Conservation (phyloP, 495 filamentous ascomycete species). For the Gamarada debralockiae region DNA sequence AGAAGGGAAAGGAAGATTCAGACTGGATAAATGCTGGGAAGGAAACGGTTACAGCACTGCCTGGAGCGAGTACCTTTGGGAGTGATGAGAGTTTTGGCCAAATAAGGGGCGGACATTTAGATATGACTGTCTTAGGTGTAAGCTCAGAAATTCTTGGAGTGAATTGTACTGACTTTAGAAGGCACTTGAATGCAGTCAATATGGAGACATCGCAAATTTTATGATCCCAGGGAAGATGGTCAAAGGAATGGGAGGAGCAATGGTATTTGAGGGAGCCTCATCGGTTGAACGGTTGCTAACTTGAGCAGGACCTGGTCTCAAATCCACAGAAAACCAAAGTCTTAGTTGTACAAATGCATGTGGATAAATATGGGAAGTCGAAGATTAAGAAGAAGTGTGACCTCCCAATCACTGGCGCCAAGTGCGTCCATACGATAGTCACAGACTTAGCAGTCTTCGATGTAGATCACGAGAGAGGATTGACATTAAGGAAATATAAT, state of each 20-base stretch:
- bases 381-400: no score
- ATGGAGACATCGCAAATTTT: conserved; percentile 20
- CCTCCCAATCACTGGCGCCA: no score
- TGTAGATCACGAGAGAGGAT: no score
- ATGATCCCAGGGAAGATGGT: conserved; percentile 24
- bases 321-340: conserved; percentile 20
- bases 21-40: conserved; percentile 23
- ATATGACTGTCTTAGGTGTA: conserved; percentile 20
- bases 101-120: conserved; percentile 17
- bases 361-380: no score
- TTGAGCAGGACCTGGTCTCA: conserved; percentile 19
- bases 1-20: conserved; percentile 19
- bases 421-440: no score
- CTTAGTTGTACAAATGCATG: no score
- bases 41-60: conserved; percentile 16
- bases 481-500: no score
- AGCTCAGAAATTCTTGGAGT: conserved; percentile 18
- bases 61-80: conserved; percentile 16
- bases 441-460: no score
- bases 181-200: not conserved
- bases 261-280: no score
- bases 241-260: conserved; percentile 22
- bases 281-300: no score
- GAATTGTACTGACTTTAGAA: conserved; percentile 12
- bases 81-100: conserved; percentile 23